Evolutionary conservation across 768 basidiomycete species (phyloP).

Genomic region (Psilocybe tampanensis): DNA sequence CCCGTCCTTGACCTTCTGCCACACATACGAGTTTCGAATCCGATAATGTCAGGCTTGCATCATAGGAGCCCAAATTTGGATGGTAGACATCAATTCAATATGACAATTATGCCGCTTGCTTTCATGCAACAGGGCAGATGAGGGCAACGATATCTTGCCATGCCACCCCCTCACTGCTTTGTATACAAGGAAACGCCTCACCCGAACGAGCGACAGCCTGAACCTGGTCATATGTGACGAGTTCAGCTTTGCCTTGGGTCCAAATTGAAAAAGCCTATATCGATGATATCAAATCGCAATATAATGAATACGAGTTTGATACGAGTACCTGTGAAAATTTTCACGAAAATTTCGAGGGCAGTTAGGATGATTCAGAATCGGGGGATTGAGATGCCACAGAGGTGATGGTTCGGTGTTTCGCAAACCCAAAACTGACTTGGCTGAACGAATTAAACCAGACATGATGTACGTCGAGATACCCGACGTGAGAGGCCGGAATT

Average conservation of each 20-base stretch:
- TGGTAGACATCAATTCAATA: slow-evolving; percentile 1
- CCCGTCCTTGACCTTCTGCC: too few relatives aligned
- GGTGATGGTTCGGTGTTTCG: not conserved
- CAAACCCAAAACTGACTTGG: not conserved
- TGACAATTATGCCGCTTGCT: not conserved
- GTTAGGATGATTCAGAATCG: not conserved
- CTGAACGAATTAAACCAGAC: not conserved
- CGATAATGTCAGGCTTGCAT: not conserved
- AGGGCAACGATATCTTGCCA: not conserved
- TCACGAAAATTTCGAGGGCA: not conserved
- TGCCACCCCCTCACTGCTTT: not conserved
- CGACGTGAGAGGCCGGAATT: slow-evolving; percentile 7
- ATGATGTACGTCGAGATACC: not conserved
- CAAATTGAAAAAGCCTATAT: slow-evolving; percentile 2
- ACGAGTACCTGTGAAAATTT: not conserved
- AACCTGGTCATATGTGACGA: slow-evolving; percentile 2
- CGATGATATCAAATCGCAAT: slow-evolving; percentile 1
- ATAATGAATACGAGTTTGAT: not conserved
- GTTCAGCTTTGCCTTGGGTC: not conserved
- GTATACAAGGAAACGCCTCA: not conserved
- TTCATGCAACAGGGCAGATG: not conserved
- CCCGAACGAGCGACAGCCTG: not conserved
- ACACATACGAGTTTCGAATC: not conserved
- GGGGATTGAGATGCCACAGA: not conserved
- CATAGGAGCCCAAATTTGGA: not conserved